Conservation (phyloP, 2,329 filamentous ascomycete genomes). For the Scedosporium minutisporum region DNA sequence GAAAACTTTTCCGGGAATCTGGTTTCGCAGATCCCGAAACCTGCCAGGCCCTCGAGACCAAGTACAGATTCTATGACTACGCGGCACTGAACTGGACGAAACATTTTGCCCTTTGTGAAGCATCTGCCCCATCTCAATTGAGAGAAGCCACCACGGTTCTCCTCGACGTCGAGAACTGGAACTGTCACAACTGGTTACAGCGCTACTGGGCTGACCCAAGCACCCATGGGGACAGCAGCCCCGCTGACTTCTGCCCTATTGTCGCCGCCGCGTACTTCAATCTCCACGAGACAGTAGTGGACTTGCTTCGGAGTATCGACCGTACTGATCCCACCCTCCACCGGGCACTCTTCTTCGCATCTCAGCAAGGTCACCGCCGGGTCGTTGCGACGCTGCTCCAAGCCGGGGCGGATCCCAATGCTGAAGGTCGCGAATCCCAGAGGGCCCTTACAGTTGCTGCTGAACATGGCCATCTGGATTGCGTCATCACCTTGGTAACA, state of each 20-base stretch:
- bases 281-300: constrained; percentile 13
- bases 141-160: constrained; percentile 12
- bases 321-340: constrained; percentile 9
- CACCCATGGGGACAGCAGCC: constrained; percentile 13
- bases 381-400: constrained; percentile 16
- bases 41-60: constrained; percentile 14
- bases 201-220: constrained; percentile 18
- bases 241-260: constrained; percentile 14
- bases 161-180: constrained; percentile 11
- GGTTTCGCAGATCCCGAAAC: constrained; percentile 13
- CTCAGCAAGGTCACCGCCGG: constrained; percentile 14
- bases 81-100: constrained; percentile 25
- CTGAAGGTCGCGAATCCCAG: constrained; percentile 11
- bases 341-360: constrained; percentile 21
- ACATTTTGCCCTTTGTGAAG: constrained; percentile 19
- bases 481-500: constrained; percentile 16
- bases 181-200: constrained; percentile 22
- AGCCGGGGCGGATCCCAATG: constrained; percentile 14
- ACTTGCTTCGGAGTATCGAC: constrained; percentile 10
- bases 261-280: constrained; percentile 23
- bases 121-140: constrained; percentile 10
- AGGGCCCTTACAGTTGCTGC: constrained; percentile 20
- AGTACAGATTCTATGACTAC: constrained; percentile 24
- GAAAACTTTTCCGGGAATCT: constrained; percentile 17
- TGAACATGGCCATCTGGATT: constrained; percentile 17